A percentile compares a stretch with the other conserved stretches of the same genome.
Evolutionary conservation across 2,329 filamentous ascomycete genomes (phyloP).

Genomic region (Apiospora saccharicola): DNA sequence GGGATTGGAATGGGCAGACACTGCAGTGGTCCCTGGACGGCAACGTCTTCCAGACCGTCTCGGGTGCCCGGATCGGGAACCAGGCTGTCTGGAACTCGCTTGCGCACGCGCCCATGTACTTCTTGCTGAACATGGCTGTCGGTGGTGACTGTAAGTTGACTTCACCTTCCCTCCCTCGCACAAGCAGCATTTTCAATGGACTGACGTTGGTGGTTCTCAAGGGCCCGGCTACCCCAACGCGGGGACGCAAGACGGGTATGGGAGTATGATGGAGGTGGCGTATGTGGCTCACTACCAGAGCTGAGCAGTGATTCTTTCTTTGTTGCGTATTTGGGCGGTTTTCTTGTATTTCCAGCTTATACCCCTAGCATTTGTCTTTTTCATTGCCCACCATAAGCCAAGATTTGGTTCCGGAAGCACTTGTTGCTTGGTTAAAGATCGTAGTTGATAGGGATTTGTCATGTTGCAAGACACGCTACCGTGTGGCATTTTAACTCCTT

Average conservation of each 20-base stretch:
- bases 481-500: too few species aligned
- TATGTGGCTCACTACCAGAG: constrained; percentile 52
- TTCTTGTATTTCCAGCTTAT: not conserved
- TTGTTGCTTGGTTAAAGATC: too few species aligned
- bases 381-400: too few species aligned
- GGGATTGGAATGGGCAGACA: constrained; percentile 53
- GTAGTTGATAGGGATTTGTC: too few species aligned
- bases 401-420: too few species aligned
- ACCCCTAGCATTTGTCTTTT: too few species aligned
- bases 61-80: constrained; percentile 50
- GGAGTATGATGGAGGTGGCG: constrained; percentile 59
- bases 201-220: too few species aligned
- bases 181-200: too few species aligned
- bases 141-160: constrained; percentile 44
- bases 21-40: constrained; percentile 60
- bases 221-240: constrained; percentile 57
- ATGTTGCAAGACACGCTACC: too few species aligned
- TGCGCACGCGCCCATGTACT: constrained; percentile 50
- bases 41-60: constrained; percentile 51
- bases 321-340: not conserved
- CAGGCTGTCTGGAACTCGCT: constrained; percentile 53
- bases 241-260: constrained; percentile 52
- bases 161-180: not conserved
- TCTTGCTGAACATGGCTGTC: constrained; percentile 58
- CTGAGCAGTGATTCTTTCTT: not conserved